Evolutionary conservation across 2,329 filamentous ascomycete species (phyloP), one percentile per base, ranked within the genome.

Genomic region (Monilinia fructicola): DNA sequence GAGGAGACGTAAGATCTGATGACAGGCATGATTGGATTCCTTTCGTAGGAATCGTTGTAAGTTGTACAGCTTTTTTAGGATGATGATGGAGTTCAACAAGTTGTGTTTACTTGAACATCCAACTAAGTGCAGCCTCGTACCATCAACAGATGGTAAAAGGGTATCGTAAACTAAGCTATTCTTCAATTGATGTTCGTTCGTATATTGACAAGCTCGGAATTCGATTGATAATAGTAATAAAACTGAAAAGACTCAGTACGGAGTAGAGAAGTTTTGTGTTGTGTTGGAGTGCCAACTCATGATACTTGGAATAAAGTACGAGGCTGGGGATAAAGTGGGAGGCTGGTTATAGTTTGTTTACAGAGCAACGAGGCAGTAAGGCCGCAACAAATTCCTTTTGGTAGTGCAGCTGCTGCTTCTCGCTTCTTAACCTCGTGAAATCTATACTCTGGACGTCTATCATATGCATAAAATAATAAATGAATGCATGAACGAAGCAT

Each of bases 21-120:
- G 28, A 73, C 73, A 53, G 74, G 73, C 74, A 75, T 75, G 55
- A 61, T 71, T 53, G 53, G 59, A 64, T 23, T n/a, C 9, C 48
- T 46, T 31, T 28, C 11, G 48, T 21, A 7, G 14, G 9, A 46
- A 54, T 14, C 31, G 14, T 26, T 21, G 52, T 21, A 2, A 10
- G 6, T 58, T 18, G n/a, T 1, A 16, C 42, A 38, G 54, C 14
- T 40, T 23, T 28, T 28, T n/a, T 42, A 60, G 50, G 61, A 64
- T 50, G 58, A 18, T 48, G 40, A 35, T 35, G 5, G 31, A 35
- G 31, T 35, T 35, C 3, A 35, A 35, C 31, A 14, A 58, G 54
- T 56, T 64, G 9, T 46, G n/a, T 56, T 48, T 38, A 64, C 61
- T 55, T 62, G 48, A n/a, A 54, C 60, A 63, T 63, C 61, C 52